Evolutionary conservation across 2,329 filamentous ascomycete species (phyloP).

Genomic region (Botrytis elliptica): DNA sequence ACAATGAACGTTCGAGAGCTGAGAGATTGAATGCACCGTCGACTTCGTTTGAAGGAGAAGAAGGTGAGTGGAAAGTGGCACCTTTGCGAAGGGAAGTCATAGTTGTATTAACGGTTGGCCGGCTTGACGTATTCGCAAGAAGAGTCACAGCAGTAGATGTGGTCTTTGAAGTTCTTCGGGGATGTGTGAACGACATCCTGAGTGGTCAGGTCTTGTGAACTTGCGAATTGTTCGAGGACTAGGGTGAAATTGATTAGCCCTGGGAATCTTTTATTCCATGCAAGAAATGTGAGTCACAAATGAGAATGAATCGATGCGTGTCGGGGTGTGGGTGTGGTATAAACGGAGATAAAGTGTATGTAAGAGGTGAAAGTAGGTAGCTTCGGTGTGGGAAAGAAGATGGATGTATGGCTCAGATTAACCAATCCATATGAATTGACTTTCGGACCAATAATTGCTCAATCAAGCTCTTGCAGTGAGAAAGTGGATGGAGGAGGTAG

Average conservation of each 20-base stretch:
- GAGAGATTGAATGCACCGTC: constrained; percentile 35
- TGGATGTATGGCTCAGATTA: background rate
- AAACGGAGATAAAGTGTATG: constrained; percentile 1
- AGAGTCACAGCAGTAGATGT: constrained; percentile 46
- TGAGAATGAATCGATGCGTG: constrained; percentile 4
- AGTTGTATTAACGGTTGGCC: constrained; percentile 52
- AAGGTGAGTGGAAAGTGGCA: constrained; percentile 57
- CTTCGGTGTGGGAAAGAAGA: constrained; percentile 7
- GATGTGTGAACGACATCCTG: constrained; percentile 39
- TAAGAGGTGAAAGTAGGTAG: constrained; percentile 7
- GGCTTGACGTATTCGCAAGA: constrained; percentile 44
- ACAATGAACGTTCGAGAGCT: constrained; percentile 64
- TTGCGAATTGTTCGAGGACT: constrained; percentile 28
- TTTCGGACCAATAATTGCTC: constrained; percentile 6
- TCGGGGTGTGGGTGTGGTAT: constrained; percentile 8
- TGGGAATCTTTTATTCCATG: constrained; percentile 30
- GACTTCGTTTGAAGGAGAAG: constrained; percentile 37
- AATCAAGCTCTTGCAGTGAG: background rate
- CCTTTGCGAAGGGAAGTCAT: constrained; percentile 63
- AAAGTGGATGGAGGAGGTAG: background rate
- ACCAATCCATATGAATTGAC: constrained; percentile 1
- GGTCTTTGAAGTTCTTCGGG: constrained; percentile 41
- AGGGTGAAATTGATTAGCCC: constrained; percentile 33
- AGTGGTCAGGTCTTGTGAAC: constrained; percentile 30
- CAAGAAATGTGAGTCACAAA: constrained; percentile 36